These are phyloP conservation scores for Blastocystis sp. DNA, from an alignment of 352 stramenopile species.

Conservation along the genomic window DNA sequence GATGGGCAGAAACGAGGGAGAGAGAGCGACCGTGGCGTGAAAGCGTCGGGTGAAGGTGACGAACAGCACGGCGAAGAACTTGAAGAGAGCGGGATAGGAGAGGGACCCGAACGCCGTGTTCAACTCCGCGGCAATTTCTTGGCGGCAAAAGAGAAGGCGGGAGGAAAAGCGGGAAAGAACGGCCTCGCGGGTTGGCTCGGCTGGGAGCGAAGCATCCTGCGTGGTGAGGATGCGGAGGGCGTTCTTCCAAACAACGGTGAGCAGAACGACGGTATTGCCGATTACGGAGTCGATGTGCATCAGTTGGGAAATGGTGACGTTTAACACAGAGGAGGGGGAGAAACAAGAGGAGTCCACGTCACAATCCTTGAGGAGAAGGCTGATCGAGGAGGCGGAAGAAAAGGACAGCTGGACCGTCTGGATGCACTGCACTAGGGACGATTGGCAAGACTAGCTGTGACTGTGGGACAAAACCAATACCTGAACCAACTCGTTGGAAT, in stretches of 20 bases:
- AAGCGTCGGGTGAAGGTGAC: background rate
- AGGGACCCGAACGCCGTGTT: background rate
- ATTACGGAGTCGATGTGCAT: background rate
- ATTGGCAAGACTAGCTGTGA: constrained; percentile 16
- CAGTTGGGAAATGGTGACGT: background rate
- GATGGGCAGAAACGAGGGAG: background rate
- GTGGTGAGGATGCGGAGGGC: background rate
- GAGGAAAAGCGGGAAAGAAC: constrained; percentile 13
- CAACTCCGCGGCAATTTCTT: background rate
- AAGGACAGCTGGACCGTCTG: background rate
- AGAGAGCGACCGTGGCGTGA: background rate
- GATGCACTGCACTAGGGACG: background rate
- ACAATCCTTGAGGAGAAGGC: background rate
- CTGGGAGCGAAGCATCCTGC: background rate
- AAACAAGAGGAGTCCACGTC: background rate
- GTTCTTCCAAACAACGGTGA: constrained; percentile 40
- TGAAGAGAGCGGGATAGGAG: background rate
- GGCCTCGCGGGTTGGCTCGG: background rate
- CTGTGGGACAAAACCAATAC: background rate
- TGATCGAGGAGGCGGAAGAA: background rate
- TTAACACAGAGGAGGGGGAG: background rate
- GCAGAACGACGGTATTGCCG: background rate
- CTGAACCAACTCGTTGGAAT: background rate
- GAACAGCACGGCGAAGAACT: constrained; percentile 44
- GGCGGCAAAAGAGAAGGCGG: background rate